A percentile compares a stretch with the other conserved stretches of the same genome.
Conservation (phyloP, 139 green algal species). For the Tetratostichococcus sp. region DNA sequence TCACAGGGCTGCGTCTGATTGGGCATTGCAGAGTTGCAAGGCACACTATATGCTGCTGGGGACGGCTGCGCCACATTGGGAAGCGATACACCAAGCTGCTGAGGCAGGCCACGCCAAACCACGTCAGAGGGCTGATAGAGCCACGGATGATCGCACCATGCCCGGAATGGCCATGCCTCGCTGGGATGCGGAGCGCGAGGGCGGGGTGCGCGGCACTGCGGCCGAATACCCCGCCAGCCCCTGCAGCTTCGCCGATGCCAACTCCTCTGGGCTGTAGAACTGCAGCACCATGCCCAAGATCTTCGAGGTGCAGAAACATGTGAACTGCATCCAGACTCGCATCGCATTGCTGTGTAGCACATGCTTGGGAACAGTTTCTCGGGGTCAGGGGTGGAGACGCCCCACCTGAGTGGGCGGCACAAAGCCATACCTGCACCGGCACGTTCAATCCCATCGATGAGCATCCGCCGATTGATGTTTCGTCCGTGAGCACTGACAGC, state of each 20-base stretch:
- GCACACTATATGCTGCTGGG: no score
- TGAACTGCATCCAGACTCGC: neutral
- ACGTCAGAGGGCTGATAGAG: no score
- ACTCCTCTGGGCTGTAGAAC: conserved; percentile 25
- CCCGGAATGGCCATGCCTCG: neutral
- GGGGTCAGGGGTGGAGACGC: neutral
- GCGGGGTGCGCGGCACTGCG: neutral
- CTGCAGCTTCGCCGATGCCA: neutral
- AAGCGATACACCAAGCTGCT: no score
- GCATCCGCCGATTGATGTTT: conserved; percentile 21
- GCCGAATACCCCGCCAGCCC: neutral
- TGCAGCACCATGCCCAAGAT: neutral
- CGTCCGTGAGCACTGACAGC: neutral
- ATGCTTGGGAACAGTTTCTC: neutral
- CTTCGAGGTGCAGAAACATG: neutral
- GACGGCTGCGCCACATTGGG: no score
- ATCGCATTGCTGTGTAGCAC: neutral
- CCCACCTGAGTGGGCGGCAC: conserved; percentile 44
- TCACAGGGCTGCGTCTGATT: no score
- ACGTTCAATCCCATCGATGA: no score
- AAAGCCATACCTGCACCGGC: conserved; percentile 53
- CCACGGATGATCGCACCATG: neutral
- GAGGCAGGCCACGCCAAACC: no score
- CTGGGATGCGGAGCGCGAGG: neutral
- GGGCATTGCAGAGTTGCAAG: no score